These are phyloP conservation scores for Sarocladium kiliense DNA, from an alignment of 2,329 filamentous ascomycete genomes.

Conservation along the genomic window DNA sequence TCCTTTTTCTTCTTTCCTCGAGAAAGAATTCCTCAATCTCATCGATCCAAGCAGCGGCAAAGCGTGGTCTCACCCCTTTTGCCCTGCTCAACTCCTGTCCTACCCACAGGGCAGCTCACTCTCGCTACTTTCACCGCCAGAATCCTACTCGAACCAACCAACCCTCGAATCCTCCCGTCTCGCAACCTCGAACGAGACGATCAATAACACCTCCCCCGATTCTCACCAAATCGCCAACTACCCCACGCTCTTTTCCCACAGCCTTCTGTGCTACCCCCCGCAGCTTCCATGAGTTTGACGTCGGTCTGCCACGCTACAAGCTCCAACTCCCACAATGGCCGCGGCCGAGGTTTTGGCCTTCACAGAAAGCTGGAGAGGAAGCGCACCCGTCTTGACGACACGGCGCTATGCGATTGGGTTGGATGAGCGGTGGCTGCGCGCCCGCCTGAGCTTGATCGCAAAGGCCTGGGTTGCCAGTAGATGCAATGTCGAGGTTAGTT, in stretches of 20 bases:
- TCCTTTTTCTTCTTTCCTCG: background rate
- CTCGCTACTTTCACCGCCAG: background rate
- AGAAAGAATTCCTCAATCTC: background rate
- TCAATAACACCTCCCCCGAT: background rate
- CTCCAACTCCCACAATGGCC: slow-evolving; percentile 49
- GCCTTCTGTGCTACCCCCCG: slow-evolving; percentile 12
- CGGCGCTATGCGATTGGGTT: slow-evolving; percentile 15
- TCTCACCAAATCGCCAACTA: background rate
- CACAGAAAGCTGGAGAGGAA: slow-evolving; percentile 28
- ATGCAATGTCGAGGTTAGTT: slow-evolving; percentile 17
- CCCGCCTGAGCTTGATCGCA: slow-evolving; percentile 26
- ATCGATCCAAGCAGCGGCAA: background rate
- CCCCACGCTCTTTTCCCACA: slow-evolving; percentile 1
- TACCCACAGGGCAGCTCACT: background rate
- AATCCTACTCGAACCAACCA: background rate
- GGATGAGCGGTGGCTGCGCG: slow-evolving; percentile 21
- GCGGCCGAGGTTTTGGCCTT: slow-evolving; percentile 41
- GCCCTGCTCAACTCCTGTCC: background rate
- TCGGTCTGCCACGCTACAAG: slow-evolving; percentile 34
- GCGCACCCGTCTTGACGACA: background rate
- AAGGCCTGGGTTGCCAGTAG: slow-evolving; percentile 24
- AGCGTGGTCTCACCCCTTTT: background rate
- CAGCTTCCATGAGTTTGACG: slow-evolving; percentile 50
- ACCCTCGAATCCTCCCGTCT: background rate
- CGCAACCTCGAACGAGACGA: background rate